Evolutionary conservation across 345 rosid genomes (phyloP).

Genomic region (Raphanus raphanistrum): DNA sequence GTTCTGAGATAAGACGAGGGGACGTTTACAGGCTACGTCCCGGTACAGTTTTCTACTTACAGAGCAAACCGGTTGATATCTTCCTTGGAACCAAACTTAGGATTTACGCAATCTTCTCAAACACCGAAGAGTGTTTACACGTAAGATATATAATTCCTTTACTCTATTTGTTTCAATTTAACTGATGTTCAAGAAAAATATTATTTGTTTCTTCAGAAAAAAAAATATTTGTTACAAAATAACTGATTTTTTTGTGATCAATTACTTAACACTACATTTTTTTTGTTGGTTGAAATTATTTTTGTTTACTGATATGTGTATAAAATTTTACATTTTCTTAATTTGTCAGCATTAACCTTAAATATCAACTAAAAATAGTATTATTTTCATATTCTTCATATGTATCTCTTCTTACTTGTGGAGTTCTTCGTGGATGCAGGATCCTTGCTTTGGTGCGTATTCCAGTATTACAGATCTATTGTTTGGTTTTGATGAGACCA

Average conservation of each 20-base stretch:
- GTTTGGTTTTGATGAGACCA: constrained; percentile 60
- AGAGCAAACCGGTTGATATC: constrained; percentile 50
- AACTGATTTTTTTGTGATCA: too few relatives aligned
- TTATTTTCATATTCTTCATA: too few relatives aligned
- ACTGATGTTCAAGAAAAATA: too few relatives aligned
- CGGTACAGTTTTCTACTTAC: constrained; percentile 69
- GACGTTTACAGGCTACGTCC: constrained; percentile 64
- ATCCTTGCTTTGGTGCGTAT: constrained; percentile 66
- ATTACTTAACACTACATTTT: too few relatives aligned
- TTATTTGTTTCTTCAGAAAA: too few relatives aligned
- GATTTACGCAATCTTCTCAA: constrained; percentile 66
- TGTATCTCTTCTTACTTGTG: neutral
- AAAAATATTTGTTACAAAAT: too few relatives aligned
- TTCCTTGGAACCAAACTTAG: constrained; percentile 58
- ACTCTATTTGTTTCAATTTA: too few relatives aligned
- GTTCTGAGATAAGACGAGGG: constrained; percentile 52
- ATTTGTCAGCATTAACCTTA: too few relatives aligned
- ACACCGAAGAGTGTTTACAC: constrained; percentile 49
- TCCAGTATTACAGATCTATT: constrained; percentile 64
- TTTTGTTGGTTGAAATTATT: too few relatives aligned
- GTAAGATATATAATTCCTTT: constrained; percentile 37
- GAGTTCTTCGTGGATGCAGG: constrained; percentile 46
- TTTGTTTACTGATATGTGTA: too few relatives aligned
- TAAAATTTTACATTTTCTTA: too few relatives aligned
- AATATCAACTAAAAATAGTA: too few relatives aligned